These are phyloP conservation scores for Penicillium sp. DNA, from an alignment of 2,329 filamentous ascomycete species.

Conservation along the genomic window DNA sequence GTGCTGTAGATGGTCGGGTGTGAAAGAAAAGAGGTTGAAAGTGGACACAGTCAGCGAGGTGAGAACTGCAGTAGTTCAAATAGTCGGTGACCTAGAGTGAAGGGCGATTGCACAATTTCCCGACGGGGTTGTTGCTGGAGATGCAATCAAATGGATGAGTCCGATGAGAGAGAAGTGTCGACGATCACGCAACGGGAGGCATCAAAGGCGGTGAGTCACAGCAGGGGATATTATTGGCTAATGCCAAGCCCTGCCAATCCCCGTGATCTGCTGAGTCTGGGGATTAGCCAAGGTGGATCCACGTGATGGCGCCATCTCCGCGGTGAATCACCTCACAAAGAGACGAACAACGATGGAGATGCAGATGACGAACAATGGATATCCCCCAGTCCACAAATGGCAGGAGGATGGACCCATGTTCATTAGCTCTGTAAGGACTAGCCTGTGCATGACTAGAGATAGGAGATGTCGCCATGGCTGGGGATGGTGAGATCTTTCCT, in stretches of 20 bases:
- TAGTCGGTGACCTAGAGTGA: neutral
- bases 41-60: neutral
- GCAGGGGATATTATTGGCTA: constrained; percentile 8
- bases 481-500: neutral
- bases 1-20: neutral
- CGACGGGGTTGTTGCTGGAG: neutral
- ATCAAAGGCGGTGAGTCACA: constrained; percentile 18
- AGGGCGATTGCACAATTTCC: constrained; percentile 21
- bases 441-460: neutral
- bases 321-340: constrained; percentile 17
- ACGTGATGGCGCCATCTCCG: constrained; percentile 33
- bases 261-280: neutral
- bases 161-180: constrained; percentile 21
- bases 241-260: constrained; percentile 14
- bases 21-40: neutral
- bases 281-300: constrained; percentile 16
- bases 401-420: neutral
- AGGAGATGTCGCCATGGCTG: constrained; percentile 1
- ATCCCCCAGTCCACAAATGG: neutral
- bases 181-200: constrained; percentile 27
- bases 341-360: neutral
- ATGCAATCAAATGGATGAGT: constrained; percentile 5
- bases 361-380: neutral
- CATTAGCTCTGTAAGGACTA: neutral
- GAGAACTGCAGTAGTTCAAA: constrained; percentile 6